Evolutionary conservation across 176 grass and related monocot species (phyloP), one percentile per base, ranked within the genome.

Genomic region (Metroxylon sagu): DNA sequence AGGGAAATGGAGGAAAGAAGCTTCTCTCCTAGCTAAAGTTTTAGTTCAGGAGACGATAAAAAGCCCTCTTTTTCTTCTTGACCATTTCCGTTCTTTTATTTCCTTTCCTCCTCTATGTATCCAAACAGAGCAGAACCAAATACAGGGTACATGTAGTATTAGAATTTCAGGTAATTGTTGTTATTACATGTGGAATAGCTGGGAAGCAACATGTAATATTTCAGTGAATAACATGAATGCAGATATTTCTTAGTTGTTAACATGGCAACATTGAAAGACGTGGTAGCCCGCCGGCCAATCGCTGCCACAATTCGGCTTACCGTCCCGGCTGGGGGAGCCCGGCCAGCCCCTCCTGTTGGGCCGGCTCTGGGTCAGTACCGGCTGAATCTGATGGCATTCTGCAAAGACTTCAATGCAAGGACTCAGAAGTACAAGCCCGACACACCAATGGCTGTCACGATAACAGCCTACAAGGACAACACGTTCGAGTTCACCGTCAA

Each of bases 361-460:
- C 83, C 86, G 29, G 86, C 86, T 0, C 69, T 97, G 19, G 92
- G 92, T 35, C 80, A 77, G 50, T 88, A 97, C 54, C 79, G 87
- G 65, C 77, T 97, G 39, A 91, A 85, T 59, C 77, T 97, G 54
- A 90, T 97, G 92, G 92, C 83, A 8, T 97, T 97, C 62, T 97
- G 87, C 76, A 97, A 97, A 65, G 87, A 97, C 75, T 97, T 97
- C 84, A 97, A 90, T 35, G 87, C 87, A 10, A 82, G 92, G 67
- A 90, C 92, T 26, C 92, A 88, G n/a, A 88, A 97, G 60, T 88
- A 97, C 31, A 97, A 88, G 58, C 83, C 84, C 54, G 92, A 97
- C 57, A 90, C 80, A 60, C 86, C 92, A 35, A 96, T 90, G 83
- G 80, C 89, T 5, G 87, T 90, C 26, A 88, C 71, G 6, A 62